These are phyloP conservation scores for Annulohypoxylon stygium DNA, from an alignment of 495 filamentous ascomycete species.

Conservation along the genomic window DNA sequence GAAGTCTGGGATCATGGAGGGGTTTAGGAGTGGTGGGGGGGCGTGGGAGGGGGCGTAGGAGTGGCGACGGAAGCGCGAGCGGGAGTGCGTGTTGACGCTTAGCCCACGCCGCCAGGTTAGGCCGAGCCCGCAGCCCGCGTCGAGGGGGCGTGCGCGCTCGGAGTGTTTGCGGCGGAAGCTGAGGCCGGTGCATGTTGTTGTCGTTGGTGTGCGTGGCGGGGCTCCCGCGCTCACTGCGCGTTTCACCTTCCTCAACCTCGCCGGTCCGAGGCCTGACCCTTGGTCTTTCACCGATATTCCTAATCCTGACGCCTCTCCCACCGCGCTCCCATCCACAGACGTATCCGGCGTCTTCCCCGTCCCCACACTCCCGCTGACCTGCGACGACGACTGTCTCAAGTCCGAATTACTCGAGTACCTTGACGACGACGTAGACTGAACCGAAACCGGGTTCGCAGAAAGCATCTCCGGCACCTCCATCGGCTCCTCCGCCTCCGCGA, in stretches of 20 bases:
- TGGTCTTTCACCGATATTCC: neutral
- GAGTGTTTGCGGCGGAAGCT: constrained; percentile 9
- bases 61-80: constrained; percentile 3
- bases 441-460: neutral
- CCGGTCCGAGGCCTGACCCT: neutral
- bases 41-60: neutral
- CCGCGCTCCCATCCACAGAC: constrained; percentile 51
- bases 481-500: constrained; percentile 11
- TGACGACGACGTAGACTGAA: constrained; percentile 8
- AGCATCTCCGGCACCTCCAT: neutral
- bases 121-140: neutral
- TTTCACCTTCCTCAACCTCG: neutral
- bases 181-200: neutral
- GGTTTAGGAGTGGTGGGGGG: neutral
- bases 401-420: constrained; percentile 42
- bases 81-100: neutral
- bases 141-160: neutral
- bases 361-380: constrained; percentile 45
- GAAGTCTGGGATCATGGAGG: neutral
- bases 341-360: constrained; percentile 64
- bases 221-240: neutral
- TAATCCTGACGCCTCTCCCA: neutral
- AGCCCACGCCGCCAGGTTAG: constrained; percentile 17
- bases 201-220: neutral
- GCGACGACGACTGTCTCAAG: constrained; percentile 37